Evolutionary conservation across 106 monocot genomes (phyloP), one percentile per base, ranked within the genome.

Genomic region (Agapanthus africanus): DNA sequence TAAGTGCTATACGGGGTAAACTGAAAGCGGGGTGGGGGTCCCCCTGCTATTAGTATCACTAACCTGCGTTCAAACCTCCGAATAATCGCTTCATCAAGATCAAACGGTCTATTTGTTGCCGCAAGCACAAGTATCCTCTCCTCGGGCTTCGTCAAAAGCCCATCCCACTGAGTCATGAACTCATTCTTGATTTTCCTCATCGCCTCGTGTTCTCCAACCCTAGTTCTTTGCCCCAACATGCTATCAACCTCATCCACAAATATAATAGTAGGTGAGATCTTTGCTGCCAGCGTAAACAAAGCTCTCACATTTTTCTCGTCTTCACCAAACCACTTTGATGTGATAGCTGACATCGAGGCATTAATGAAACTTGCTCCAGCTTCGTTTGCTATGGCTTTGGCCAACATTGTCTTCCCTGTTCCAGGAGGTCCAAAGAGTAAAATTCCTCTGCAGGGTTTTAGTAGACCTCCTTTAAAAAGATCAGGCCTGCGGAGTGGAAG

Each of bases 261-360:
- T 44, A 82, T 78, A 22, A 82, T 82, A 37, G 88, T 88, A 16
- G 91, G 91, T 19, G 91, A 81, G 3, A 87, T 82, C 70, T 88
- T 91, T 34, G 87, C 82, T 23, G 91, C 91, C 9, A 91, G 71
- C 2, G 88, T 78, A 67, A 91, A 91, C 60, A 91, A 69, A 19
- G 91, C 91, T 44, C 88, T 74, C 10, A 88, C 84, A 71, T 88
- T 87, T 37, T 91, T 91, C 78, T 91, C 91, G 63, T 87, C 87
- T 71, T 91, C 91, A 9, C 91, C 91, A 78, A 91, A 91, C 91
- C 91, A 91, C 76, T 91, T 91, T 54, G 91, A 91, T 7, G 91
- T 91, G 25, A 91, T 80, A 35, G 88, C 85, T 32, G 91, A 88
- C 88, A 87, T 88, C 15, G 91, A 88, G 41, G 85, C 85, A 72